Conservation (phyloP, 805 yeast genomes). For the Cyberlindnera subsufficiens region DNA sequence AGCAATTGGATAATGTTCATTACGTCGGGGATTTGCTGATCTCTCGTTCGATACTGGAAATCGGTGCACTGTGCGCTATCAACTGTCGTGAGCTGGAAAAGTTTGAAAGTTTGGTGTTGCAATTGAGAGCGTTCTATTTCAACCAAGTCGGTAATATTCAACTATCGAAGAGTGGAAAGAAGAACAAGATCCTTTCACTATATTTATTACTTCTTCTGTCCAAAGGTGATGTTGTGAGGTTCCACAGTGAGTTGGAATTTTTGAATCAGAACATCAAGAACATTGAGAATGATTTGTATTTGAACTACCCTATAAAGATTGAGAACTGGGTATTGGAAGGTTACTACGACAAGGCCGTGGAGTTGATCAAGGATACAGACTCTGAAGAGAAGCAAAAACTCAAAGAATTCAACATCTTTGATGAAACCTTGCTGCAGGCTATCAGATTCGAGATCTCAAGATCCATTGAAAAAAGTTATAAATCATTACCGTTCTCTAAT, state of each 20-base stretch:
- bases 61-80: slow-evolving; percentile 79
- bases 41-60: slow-evolving; percentile 77
- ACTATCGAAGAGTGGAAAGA: slow-evolving; percentile 46
- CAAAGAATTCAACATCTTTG: slow-evolving; percentile 77
- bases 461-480: slow-evolving; percentile 76
- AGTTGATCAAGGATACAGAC: slow-evolving; percentile 20
- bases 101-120: slow-evolving; percentile 67
- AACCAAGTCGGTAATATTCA: slow-evolving; percentile 26
- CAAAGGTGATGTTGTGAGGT: slow-evolving; percentile 78
- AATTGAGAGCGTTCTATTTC: slow-evolving; percentile 69
- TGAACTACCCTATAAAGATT: slow-evolving; percentile 80
- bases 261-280: slow-evolving; percentile 38
- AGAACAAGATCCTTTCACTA: slow-evolving; percentile 68
- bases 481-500: slow-evolving; percentile 70
- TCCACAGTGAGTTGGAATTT: slow-evolving; percentile 84
- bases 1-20: slow-evolving; percentile 25
- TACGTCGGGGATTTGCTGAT: slow-evolving; percentile 63
- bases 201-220: slow-evolving; percentile 73
- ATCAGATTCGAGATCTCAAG: slow-evolving; percentile 82
- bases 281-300: slow-evolving; percentile 59
- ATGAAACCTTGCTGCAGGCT: slow-evolving; percentile 67
- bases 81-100: slow-evolving; percentile 52
- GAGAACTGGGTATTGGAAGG: slow-evolving; percentile 97
- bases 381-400: slow-evolving; percentile 28
- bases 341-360: slow-evolving; percentile 68